These are phyloP conservation scores for Sordariomycetes sp. DNA, from an alignment of 2,329 filamentous ascomycete species.

Conservation along the genomic window DNA sequence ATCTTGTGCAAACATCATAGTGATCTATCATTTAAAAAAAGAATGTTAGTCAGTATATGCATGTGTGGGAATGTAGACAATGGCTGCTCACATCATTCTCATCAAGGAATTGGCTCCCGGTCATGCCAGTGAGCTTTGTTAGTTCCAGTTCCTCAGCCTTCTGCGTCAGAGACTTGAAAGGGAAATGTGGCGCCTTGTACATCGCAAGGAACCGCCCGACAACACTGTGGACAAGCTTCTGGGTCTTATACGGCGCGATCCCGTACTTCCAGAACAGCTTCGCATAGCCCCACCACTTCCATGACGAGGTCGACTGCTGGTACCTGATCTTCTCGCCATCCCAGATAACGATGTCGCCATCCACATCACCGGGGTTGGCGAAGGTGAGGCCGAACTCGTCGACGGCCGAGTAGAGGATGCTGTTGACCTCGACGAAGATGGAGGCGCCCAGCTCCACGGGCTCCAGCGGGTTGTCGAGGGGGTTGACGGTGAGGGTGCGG, in stretches of 20 bases:
- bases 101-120: conserved; percentile 63
- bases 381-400: conserved; percentile 58
- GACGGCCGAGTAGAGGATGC: conserved; percentile 68
- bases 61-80: neutral
- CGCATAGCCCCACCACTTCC: conserved; percentile 68
- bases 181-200: conserved; percentile 75
- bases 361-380: conserved; percentile 28
- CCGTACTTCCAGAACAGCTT: conserved; percentile 84
- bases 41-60: neutral
- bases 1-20: conserved; percentile 59
- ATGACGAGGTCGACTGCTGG: conserved; percentile 44
- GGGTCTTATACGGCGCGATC: conserved; percentile 61
- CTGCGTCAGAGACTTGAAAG: conserved; percentile 66
- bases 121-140: conserved; percentile 52
- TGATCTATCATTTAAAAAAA: conserved; percentile 33
- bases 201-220: conserved; percentile 66
- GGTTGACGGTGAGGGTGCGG: conserved; percentile 74
- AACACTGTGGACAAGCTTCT: conserved; percentile 60
- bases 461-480: conserved; percentile 53
- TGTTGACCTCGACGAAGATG: conserved; percentile 81
- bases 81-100: conserved; percentile 40
- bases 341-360: conserved; percentile 66
- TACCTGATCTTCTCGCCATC: conserved; percentile 69
- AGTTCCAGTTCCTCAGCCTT: conserved; percentile 59
- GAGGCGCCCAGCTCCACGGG: conserved; percentile 82